These are phyloP conservation scores for Hygrocybe punicea DNA, from an alignment of 768 basidiomycete genomes.

Conservation along the genomic window DNA sequence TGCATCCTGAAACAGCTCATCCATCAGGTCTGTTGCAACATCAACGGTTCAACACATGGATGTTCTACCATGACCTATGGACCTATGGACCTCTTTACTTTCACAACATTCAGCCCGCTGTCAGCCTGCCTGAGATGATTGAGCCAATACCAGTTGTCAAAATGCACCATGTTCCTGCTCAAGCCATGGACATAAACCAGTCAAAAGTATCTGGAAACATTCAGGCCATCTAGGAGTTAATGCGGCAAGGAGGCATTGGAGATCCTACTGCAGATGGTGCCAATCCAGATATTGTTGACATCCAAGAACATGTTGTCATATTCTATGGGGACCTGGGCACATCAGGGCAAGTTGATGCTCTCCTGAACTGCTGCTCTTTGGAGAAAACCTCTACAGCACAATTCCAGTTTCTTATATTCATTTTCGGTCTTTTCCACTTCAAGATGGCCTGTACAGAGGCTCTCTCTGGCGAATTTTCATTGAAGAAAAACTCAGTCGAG, in stretches of 20 bases:
- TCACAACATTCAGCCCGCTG: conserved; percentile 9
- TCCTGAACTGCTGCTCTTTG: conserved; percentile 6
- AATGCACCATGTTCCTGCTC: conserved; percentile 16
- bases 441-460: no score
- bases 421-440: conserved; percentile 21
- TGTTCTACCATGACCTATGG: conserved; percentile 26
- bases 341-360: conserved; percentile 13
- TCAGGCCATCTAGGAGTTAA: conserved; percentile 15
- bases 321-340: conserved; percentile 25
- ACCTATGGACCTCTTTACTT: conserved; percentile 26
- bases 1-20: conserved; percentile 18
- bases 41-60: conserved; percentile 28
- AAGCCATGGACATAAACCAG: conserved; percentile 22
- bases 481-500: conserved; percentile 9
- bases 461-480: no score
- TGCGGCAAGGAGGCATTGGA: conserved; percentile 19
- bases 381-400: conserved; percentile 14
- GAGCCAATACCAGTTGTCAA: conserved; percentile 24
- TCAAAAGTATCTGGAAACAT: conserved; percentile 20
- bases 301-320: conserved; percentile 17
- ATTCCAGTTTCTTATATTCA: conserved; percentile 18
- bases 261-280: conserved; percentile 15
- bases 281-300: not conserved
- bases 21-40: conserved; percentile 18
- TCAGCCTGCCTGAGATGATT: conserved; percentile 22